phyloP scores from a whole-genome alignment of 768 basidiomycete genomes.

The Tylopilus sp. region DNA sequence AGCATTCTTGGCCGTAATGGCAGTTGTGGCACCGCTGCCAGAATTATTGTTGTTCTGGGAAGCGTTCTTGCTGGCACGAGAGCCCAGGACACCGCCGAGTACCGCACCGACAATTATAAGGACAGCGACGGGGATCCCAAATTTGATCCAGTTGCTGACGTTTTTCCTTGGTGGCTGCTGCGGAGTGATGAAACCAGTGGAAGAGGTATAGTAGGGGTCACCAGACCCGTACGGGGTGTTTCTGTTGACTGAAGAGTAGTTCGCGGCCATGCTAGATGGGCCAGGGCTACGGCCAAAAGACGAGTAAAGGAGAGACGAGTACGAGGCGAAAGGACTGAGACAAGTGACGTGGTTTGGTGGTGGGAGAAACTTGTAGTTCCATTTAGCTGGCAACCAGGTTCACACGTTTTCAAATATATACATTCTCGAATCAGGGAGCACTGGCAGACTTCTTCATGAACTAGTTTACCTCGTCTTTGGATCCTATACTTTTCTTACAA shows the following conservation, averaged over 20 bases:
- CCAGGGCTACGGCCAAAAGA: conserved; percentile 14
- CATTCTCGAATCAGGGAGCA: no score
- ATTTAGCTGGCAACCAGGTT: conserved; percentile 6
- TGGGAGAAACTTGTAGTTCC: no score
- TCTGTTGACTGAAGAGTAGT: conserved; percentile 34
- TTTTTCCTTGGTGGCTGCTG: conserved; percentile 44
- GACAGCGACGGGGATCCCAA: conserved; percentile 65
- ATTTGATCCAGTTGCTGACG: conserved; percentile 69
- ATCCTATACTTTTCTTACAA: no score
- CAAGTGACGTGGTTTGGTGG: conserved; percentile 5
- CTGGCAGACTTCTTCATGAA: no score
- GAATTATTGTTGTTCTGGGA: conserved; percentile 14
- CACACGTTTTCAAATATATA: conserved; percentile 16
- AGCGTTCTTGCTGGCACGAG: conserved; percentile 45
- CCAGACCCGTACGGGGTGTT: conserved; percentile 53
- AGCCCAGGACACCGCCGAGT: conserved; percentile 78
- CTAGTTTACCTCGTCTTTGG: no score
- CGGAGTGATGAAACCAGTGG: conserved; percentile 67
- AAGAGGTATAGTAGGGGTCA: conserved; percentile 66
- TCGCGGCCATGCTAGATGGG: conserved; percentile 37
- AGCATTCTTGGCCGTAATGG: conserved; percentile 55
- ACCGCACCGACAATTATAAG: conserved; percentile 64
- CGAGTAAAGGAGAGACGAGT: conserved; percentile 20
- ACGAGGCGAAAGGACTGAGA: conserved; percentile 8
- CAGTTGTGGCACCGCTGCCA: conserved; percentile 42